phyloP scores from a whole-genome alignment of 805 yeast genomes.

The Myxozyma udenii region DNA sequence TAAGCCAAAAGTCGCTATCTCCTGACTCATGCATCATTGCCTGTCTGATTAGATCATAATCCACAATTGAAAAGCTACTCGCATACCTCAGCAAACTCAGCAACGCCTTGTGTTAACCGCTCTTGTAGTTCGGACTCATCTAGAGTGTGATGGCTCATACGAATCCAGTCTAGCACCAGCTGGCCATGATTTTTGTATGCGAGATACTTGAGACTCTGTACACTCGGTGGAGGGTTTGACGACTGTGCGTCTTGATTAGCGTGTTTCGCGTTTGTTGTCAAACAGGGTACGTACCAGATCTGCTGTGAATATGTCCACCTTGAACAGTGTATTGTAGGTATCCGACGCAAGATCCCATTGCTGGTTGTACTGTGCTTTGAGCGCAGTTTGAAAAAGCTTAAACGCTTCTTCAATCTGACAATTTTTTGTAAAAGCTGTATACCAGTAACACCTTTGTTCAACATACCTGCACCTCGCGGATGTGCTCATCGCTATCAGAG shows the following conservation, averaged over 20 bases:
- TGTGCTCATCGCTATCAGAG: constrained; percentile 79
- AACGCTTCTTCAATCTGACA: constrained; percentile 69
- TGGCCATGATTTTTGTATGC: constrained; percentile 80
- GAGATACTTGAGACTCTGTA: constrained; percentile 70
- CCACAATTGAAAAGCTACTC: constrained; percentile 10
- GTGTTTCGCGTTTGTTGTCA: neutral
- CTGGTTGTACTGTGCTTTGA: constrained; percentile 54
- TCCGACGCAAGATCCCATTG: constrained; percentile 50
- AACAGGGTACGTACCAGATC: constrained; percentile 28
- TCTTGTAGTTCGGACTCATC: constrained; percentile 41
- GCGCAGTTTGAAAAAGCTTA: constrained; percentile 67
- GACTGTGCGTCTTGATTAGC: constrained; percentile 13
- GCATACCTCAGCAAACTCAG: constrained; percentile 63
- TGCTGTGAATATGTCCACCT: constrained; percentile 60
- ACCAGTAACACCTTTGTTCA: neutral
- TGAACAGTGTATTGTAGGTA: constrained; percentile 61
- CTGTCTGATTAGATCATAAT: constrained; percentile 40
- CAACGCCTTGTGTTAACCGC: constrained; percentile 48
- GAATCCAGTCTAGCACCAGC: constrained; percentile 50
- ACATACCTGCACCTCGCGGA: constrained; percentile 77
- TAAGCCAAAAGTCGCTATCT: constrained; percentile 27
- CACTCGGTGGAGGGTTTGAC: constrained; percentile 55
- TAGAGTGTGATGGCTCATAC: constrained; percentile 33
- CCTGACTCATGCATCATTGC: constrained; percentile 57
- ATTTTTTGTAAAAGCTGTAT: neutral